Base-by-base conservation (phyloP, 352 stramenopile genomes). In the Globisporangium solare region DNA sequence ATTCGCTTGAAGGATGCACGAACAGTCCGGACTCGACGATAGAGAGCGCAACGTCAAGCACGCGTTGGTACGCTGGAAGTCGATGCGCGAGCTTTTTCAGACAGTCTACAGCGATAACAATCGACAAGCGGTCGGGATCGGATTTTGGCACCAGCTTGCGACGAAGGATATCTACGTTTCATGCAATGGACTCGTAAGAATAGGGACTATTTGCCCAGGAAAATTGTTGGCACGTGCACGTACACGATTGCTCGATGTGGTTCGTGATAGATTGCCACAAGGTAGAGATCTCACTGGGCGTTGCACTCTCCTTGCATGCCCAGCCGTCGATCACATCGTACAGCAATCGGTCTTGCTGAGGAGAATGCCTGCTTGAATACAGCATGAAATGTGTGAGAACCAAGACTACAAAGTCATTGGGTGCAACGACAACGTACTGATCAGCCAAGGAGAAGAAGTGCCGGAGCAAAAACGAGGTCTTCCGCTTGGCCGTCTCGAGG, bases 231-330 rank as follows among this genome's bases (percentile, higher is more conserved):
- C 3, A 56, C 17, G 40, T 51, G 45, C 35, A 64, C 71, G 40
- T 69, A 92, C 81, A 92, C 12, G 82, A 89, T 12, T 67, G 66
- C 47, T 90, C 82, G 31, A 92, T 83, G 58, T 90, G 74, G 6
- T 58, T 55, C n/a, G 70, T 68, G 46, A 89, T 71, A 0, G 79
- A 87, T 50, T 76, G 76, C 82, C 82, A 92, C 2, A 90, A 57
- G 1, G 47, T 58, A 14, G 64, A 70, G 35, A 92, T 72, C 15
- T 88, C 76, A 1, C 74, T 64, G 0, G 56, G 14, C 0, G 74
- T 72, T 8, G 74, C 57, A 3, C 72, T 55, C 14, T 84, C 76
- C 27, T 57, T 61, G 51, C 77, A 77, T 0, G 67, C 60, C 79
- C 82, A 92, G 21, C 81, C 82, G 11, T 89, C 76, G 6, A 89